These are phyloP conservation scores for Waltergamsia citrina DNA, from an alignment of 2,329 filamentous ascomycete species.

Conservation along the genomic window DNA sequence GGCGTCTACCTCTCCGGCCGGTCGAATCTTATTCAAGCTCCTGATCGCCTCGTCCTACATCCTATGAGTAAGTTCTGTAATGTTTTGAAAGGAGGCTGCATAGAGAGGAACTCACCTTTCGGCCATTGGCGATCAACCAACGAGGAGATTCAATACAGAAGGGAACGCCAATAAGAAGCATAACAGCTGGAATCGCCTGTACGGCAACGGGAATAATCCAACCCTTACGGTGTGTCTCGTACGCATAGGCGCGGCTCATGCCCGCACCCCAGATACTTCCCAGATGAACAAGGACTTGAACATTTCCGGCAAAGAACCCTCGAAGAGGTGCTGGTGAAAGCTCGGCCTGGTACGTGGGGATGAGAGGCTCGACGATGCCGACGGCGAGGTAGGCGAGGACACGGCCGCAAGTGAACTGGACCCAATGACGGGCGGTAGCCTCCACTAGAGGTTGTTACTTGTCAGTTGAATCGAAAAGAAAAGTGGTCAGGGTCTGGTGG, in stretches of 20 bases:
- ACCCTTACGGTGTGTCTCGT: constrained; percentile 4
- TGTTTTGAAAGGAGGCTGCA: too few species aligned
- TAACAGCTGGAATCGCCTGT: constrained; percentile 7
- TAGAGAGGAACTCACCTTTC: too few species aligned
- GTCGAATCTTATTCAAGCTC: constrained; percentile 1
- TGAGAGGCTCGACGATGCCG: constrained; percentile 3
- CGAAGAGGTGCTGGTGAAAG: constrained; percentile 3
- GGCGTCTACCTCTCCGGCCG: background rate
- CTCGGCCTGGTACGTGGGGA: constrained; percentile 6
- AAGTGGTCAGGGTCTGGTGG: background rate
- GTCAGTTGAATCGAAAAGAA: background rate
- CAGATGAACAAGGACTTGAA: constrained; percentile 5
- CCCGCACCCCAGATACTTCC: constrained; percentile 8
- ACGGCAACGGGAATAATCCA: constrained; percentile 7
- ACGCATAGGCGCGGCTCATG: constrained; percentile 7
- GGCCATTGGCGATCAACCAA: constrained; percentile 44
- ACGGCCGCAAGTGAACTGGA: constrained; percentile 4
- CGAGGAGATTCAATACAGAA: constrained; percentile 51
- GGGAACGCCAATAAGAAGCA: constrained; percentile 16
- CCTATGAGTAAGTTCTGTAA: too few species aligned
- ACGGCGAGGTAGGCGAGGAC: constrained; percentile 5
- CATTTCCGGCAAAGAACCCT: constrained; percentile 4
- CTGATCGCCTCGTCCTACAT: constrained; percentile 2
- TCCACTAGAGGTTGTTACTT: constrained; percentile 2
- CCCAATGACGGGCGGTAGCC: constrained; percentile 1